A percentile compares a stretch with the other conserved stretches of the same genome.
phyloP scores from a whole-genome alignment of 1,139 yeast species.

The Hanseniaspora gamundiae region DNA sequence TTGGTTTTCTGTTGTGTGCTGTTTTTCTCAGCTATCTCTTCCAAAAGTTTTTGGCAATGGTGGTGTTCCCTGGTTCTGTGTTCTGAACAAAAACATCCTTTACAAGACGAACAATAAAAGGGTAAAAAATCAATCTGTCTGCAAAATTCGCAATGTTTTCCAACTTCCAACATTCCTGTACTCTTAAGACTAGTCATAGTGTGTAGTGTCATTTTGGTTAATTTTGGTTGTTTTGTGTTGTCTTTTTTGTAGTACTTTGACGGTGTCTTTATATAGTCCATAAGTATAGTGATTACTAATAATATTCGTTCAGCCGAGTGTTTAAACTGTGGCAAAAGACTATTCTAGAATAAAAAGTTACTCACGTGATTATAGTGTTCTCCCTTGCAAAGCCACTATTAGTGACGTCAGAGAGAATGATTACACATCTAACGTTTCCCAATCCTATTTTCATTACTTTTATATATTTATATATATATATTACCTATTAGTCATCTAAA shows the following conservation, averaged over 20 bases:
- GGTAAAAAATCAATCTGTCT: constrained; percentile 59
- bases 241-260: not conserved
- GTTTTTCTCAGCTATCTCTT: constrained; percentile 5
- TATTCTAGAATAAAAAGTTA: no score
- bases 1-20: constrained; percentile 9
- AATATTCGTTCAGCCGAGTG: no score
- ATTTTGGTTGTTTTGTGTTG: not conserved
- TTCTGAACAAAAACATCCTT: constrained; percentile 41
- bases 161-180: constrained; percentile 51
- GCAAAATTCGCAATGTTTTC: constrained; percentile 54
- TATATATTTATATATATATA: not conserved
- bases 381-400: no score
- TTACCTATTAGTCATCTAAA: not conserved
- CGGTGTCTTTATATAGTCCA: no score
- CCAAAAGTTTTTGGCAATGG: constrained; percentile 25
- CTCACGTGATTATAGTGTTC: not conserved
- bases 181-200: constrained; percentile 7
- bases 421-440: no score
- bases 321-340: no score
- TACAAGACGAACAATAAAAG: constrained; percentile 47
- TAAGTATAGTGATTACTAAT: no score
- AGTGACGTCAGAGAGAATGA: no score
- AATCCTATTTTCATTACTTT: no score
- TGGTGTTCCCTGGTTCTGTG: constrained; percentile 43
- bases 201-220: not conserved